Base-by-base conservation (phyloP, 495 filamentous ascomycete species). In the Viridothelium virens region DNA sequence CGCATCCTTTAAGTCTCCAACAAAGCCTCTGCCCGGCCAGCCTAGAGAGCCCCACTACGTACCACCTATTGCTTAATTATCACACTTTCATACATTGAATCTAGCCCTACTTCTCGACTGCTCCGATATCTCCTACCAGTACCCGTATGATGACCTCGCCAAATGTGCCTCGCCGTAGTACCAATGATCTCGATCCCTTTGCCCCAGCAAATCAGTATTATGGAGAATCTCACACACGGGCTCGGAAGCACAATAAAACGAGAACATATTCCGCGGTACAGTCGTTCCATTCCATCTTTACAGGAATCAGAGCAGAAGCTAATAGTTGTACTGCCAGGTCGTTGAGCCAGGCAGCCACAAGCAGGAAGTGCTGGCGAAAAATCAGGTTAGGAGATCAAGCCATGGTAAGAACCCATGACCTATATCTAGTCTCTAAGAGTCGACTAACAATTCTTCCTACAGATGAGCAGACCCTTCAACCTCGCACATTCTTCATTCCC, bases 401-500 rank as follows among this genome's bases (percentile, higher is more conserved):
- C n/a, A 59, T 25, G 38, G 38, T 67, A 47, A 63, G 33, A 37
- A 41, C 0, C 11, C 14, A 33, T 31, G 14, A 7, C 31, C 36
- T 11, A 7, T 9, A n/a, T 6, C 7, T 59, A 7, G 14, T 11
- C 48, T 59, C 31, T 59, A 6, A 31, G 9, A 36, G 10, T 7
- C 7, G 3, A 18, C 53, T 59, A 7, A 59, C 53, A 7, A 14
- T 5, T 7, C 5, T 18, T 36, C 10, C 31, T 14, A 36, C 72
- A 84, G 84, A 86, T 77, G 83, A 82, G 69, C 68, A 76, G 11
- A 76, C 81, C 2, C 70, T 76, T 34, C 71, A 77, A 18, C 81
- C 84, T 36, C 87, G 89, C 63, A 85, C 86, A 68, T 92, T 91
- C 77, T 82, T 91, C 9, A 83, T 94, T 74, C 80, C 89, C 62